Base-by-base conservation (phyloP, 768 basidiomycete genomes). In the Trametes sanguinea region DNA sequence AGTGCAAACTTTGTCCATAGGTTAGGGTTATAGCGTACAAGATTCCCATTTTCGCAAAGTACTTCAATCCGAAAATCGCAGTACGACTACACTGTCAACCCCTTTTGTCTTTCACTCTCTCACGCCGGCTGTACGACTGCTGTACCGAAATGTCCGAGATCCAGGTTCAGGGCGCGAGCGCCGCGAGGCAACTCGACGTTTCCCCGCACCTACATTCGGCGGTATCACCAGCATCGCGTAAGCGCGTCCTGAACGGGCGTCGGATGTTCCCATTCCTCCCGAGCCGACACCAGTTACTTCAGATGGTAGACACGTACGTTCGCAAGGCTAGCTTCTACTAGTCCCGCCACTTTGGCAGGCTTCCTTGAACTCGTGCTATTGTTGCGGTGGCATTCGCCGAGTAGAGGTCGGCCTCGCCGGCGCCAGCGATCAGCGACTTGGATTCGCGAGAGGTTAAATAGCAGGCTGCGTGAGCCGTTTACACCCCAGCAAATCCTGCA, bases 1-100 rank as follows among this genome's bases (percentile, higher is more conserved):
- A 43, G 47, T 48, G 50, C 29, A n/a, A 51, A 43, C 57, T 30
- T 58, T 22, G 40, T 22, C 40, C 54, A 39, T 32, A 58, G 57
- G 57, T 58, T 58, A 58, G 57, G 57, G 57, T 58, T 51, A 30
- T 29, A 14, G 52, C 29, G 47, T 30, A 48, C 29, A 30, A 30
- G 27, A 35, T 56, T 46, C 5, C 32, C 45, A 16, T 17, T 22
- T 37, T 45, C 10, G 33, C 45, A 16, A 16, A 16, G 11, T 57
- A 13, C 46, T 29, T 29, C 46, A 29, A 30, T 39, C 4, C 29
- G 35, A 11, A n/a, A 27, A 27, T 47, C 22, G 54, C n/a, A n/a
- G 45, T 29, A 5, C 55, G 37, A 57, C 22, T 50, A 57, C 55
- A 57, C 47, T 57, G 55, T 57, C 55, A 47, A 5, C 6, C 44